Evolutionary conservation across 2,329 filamentous ascomycete genomes (phyloP).

Genomic region (Trichophyton equinum): DNA sequence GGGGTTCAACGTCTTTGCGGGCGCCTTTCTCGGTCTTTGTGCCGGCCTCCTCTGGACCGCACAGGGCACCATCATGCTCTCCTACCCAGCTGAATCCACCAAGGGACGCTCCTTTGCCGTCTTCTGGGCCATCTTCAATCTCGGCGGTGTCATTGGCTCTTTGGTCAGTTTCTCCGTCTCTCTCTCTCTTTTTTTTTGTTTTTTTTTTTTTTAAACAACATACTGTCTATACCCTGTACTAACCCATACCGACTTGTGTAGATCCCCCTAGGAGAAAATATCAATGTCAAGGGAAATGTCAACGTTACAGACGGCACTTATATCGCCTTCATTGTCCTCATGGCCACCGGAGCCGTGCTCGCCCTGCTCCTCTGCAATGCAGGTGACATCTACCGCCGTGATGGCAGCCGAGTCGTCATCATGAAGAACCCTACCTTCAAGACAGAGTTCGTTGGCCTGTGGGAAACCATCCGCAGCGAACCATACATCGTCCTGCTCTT

Average conservation of each 20-base stretch:
- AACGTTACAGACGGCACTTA: slow-evolving; percentile 61
- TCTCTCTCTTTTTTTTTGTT: background rate
- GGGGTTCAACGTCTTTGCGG: slow-evolving; percentile 39
- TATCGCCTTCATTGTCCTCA: slow-evolving; percentile 75
- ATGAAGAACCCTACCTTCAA: slow-evolving; percentile 87
- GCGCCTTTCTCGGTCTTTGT: slow-evolving; percentile 38
- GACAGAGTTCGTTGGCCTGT: slow-evolving; percentile 64
- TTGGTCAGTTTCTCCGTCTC: slow-evolving; percentile 35
- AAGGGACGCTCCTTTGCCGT: slow-evolving; percentile 83
- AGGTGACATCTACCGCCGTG: slow-evolving; percentile 57
- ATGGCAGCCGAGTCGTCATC: slow-evolving; percentile 67
- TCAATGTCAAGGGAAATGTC: slow-evolving; percentile 28
- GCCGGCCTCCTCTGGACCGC: slow-evolving; percentile 40
- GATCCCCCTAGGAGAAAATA: slow-evolving; percentile 36
- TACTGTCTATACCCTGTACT: background rate
- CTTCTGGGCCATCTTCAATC: slow-evolving; percentile 94
- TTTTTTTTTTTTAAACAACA: no score
- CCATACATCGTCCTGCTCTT: slow-evolving; percentile 64
- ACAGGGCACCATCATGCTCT: slow-evolving; percentile 51
- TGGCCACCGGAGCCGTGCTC: slow-evolving; percentile 57
- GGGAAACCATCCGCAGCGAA: slow-evolving; percentile 56
- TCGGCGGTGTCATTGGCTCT: slow-evolving; percentile 77
- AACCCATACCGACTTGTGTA: slow-evolving; percentile 10
- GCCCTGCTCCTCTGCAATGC: slow-evolving; percentile 60
- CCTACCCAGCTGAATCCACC: slow-evolving; percentile 65